These are phyloP conservation scores for Citrus sp. DNA, from an alignment of 345 rosid genomes.

Conservation along the genomic window DNA sequence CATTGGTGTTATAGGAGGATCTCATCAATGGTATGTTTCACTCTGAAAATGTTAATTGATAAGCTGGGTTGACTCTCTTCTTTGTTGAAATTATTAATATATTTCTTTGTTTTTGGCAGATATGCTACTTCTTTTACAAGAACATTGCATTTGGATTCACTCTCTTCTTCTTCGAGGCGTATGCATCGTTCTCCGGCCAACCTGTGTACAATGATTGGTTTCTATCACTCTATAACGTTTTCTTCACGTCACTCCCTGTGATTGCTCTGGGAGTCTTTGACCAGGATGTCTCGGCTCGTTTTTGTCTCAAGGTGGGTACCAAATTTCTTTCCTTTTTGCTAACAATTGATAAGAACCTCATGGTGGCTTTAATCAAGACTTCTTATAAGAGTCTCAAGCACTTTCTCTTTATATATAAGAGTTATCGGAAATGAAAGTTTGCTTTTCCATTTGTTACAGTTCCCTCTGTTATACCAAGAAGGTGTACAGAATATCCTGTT, in stretches of 20 bases:
- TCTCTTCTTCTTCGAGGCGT: constrained; percentile 79
- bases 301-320: constrained; percentile 60
- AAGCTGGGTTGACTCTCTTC: neutral
- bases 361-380: neutral
- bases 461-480: constrained; percentile 94
- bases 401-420: no score
- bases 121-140: constrained; percentile 99
- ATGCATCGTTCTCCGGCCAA: constrained; percentile 87
- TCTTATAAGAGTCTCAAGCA: neutral
- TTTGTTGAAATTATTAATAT: constrained; percentile 1
- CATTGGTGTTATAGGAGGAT: constrained; percentile 99
- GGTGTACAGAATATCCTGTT: constrained; percentile 90
- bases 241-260: constrained; percentile 97
- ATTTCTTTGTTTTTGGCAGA: constrained; percentile 38
- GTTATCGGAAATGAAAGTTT: neutral
- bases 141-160: constrained; percentile 90
- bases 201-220: constrained; percentile 91
- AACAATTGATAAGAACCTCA: neutral
- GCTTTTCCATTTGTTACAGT: constrained; percentile 40
- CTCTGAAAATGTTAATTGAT: neutral
- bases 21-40: constrained; percentile 68
- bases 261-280: constrained; percentile 93
- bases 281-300: constrained; percentile 76
- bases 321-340: neutral
- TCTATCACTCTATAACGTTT: constrained; percentile 74